Evolutionary conservation across 2,329 filamentous ascomycete species (phyloP), one percentile per base, ranked within the genome.

Genomic region (Chaetomium globosum): DNA sequence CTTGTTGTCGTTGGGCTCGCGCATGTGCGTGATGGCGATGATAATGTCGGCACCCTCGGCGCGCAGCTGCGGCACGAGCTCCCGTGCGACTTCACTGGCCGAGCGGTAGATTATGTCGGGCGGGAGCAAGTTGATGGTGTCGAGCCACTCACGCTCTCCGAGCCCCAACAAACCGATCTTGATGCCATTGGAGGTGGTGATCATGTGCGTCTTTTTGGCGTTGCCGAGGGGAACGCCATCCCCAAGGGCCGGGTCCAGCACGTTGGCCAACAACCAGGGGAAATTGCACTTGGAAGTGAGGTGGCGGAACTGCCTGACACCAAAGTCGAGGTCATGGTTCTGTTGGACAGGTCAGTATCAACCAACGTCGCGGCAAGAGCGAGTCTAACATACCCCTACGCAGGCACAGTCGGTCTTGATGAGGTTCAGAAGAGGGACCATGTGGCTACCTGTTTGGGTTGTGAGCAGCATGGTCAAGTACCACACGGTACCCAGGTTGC

Each of bases 301-400:
- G 73, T 92, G 83, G 63, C 86, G 82, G 75, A 93, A 93, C 75
- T 96, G 92, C 63, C 84, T 83, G 49, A 96, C 89, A 13, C 93
- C 93, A 77, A 97, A 97, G 79, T 97, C 93, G 61, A 97, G 86
- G 74, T 97, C 93, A 76, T 97, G 93, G 75, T 97, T 97, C 85
- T 92, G 21, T 16, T 23, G 4, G 12, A 5, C 8, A 26, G 39
- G 49, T 26, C 23, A 54, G 56, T 21, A 13, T 23, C 16, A 53
- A 21, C 12, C 6, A 23, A 28, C 21, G 58, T 43, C 16, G 39
- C 3, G 23, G 31, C 39, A 19, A 7, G 23, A 23, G 16, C 33
- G 10, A 64, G 58, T 39, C 39, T 68, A 68, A 82, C 87, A 74
- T 81, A 92, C 89, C 66, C 92, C 92, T 58, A 96, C 83, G 75